phyloP scores from a whole-genome alignment of 2,329 filamentous ascomycete species.

The Neofusicoccum sp. region DNA sequence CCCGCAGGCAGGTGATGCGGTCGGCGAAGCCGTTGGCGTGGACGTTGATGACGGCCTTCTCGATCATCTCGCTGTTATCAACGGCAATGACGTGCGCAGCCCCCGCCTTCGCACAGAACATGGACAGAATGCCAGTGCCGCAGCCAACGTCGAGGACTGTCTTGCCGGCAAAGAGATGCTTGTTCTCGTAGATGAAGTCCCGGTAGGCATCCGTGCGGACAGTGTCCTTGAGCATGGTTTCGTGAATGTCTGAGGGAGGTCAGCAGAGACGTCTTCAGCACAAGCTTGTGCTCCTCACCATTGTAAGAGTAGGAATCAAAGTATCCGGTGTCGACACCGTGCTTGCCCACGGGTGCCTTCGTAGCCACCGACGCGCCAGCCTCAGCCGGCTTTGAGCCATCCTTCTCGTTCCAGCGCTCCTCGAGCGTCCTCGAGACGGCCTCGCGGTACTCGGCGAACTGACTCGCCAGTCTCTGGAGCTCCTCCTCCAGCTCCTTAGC shows the following conservation, averaged over 20 bases:
- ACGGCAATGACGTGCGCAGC: slow-evolving; percentile 85
- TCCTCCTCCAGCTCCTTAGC: slow-evolving; percentile 19
- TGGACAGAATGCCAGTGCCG: slow-evolving; percentile 76
- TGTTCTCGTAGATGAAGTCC: slow-evolving; percentile 92
- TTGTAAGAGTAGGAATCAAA: slow-evolving; percentile 66
- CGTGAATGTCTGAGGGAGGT: slow-evolving; percentile 70
- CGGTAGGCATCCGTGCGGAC: slow-evolving; percentile 88
- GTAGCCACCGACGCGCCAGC: slow-evolving; percentile 24
- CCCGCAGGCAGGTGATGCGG: slow-evolving; percentile 75
- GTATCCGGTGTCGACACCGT: slow-evolving; percentile 58
- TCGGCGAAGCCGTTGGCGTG: slow-evolving; percentile 74
- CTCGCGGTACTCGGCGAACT: slow-evolving; percentile 41
- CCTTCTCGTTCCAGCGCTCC: slow-evolving; percentile 37
- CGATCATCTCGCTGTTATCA: slow-evolving; percentile 87
- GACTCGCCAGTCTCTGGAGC: slow-evolving; percentile 32
- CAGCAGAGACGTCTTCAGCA: neutral
- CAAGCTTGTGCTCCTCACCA: slow-evolving; percentile 48
- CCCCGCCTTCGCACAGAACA: slow-evolving; percentile 91
- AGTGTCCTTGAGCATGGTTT: slow-evolving; percentile 90
- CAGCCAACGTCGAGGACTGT: slow-evolving; percentile 89
- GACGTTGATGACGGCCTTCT: slow-evolving; percentile 81
- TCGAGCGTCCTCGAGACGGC: slow-evolving; percentile 24
- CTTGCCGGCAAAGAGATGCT: slow-evolving; percentile 81
- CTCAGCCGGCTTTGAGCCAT: slow-evolving; percentile 30
- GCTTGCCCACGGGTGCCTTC: slow-evolving; percentile 31